Base-by-base conservation (phyloP, 2,329 filamentous ascomycete species). In the Geosmithia morbida region DNA sequence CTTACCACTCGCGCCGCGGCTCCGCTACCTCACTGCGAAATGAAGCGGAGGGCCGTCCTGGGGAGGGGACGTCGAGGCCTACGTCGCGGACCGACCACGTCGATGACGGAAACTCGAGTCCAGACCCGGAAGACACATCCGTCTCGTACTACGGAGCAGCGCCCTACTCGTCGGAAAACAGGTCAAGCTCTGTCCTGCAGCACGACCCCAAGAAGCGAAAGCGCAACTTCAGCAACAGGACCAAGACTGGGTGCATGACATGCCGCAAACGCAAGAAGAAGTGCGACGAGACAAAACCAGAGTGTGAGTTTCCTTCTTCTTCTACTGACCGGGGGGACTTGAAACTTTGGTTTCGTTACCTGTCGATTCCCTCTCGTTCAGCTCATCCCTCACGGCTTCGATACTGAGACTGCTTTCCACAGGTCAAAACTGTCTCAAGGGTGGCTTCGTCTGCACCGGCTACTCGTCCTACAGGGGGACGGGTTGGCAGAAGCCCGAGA, bases 241-340 rank as follows among this genome's bases (percentile, higher is more conserved):
- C 90, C 18, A 97, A 97, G 67, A 96, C 89, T 10, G 88, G 89
- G 30, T 97, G 90, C 62, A 79, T 94, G 65, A 97, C 90, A 6
- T 97, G 90, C 62, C 77, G 90, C 50, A 79, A 79, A 60, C 77
- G 90, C 50, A 97, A 97, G 75, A 97, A 97, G 79, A 97, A 97
- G 66, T 97, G 92, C 60, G 90, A 97, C 60, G 92, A 97, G 68
- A 77, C 77, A 47, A 94, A 94, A 63, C 92, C 92, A 22, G 81
- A 87, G 63, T 97, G 92, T 94, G 72, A 72, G 85, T 71, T 14
- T 19, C 17, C 40, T 17, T 13, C 7, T 29, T 29, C n/a, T n/a
- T 11, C 16, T 16, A 13, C 43, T 39, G 44, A 33, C 11, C 8
- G 22, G 8, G 22, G 22, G 8, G 22, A 8, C 22, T 8, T 26